Conservation (phyloP, 2,329 filamentous ascomycete species). For the Penicillium sp. region DNA sequence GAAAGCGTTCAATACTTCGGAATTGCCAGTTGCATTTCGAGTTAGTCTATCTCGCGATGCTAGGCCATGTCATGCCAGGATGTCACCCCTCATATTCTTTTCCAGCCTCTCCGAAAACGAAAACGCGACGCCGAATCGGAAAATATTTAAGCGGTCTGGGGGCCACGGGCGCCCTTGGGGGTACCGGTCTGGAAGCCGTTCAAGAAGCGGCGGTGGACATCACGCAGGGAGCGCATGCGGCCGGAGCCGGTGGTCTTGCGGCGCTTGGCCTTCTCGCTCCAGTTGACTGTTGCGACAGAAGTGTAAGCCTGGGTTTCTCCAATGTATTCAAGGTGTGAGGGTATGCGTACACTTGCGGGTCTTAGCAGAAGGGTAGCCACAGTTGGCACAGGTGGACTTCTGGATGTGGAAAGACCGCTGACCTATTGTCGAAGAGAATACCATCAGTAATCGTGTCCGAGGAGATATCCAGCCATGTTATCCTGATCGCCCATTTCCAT, state of each 20-base stretch:
- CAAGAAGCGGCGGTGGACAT: conserved; percentile 87
- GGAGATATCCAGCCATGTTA: conserved; percentile 2
- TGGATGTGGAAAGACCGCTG: conserved; percentile 98
- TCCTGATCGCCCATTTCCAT: conserved; percentile 11
- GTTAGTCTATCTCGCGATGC: conserved; percentile 34
- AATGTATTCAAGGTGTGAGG: conserved; percentile 8
- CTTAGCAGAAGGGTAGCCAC: conserved; percentile 97
- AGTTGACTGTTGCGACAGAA: conserved; percentile 72
- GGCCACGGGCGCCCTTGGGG: conserved; percentile 78
- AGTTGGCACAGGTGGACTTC: conserved; percentile 95
- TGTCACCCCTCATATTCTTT: conserved; percentile 27
- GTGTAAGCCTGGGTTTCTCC: conserved; percentile 28
- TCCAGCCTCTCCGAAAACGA: conserved; percentile 39
- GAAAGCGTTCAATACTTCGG: conserved; percentile 33
- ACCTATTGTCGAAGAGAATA: conserved; percentile 54
- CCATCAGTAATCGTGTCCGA: conserved; percentile 29
- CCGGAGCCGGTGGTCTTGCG: conserved; percentile 99
- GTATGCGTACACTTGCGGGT: conserved; percentile 87
- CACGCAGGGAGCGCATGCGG: conserved; percentile 93
- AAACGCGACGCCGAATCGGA: conserved; percentile 36
- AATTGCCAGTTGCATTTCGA: conserved; percentile 36
- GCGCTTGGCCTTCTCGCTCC: conserved; percentile 99
- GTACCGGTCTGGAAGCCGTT: conserved; percentile 94
- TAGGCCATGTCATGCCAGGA: conserved; percentile 40
- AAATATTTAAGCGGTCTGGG: conserved; percentile 46